Evolutionary conservation across 2,329 filamentous ascomycete species (phyloP), one percentile per base, ranked within the genome.

Genomic region (Penicillium rolfsii): DNA sequence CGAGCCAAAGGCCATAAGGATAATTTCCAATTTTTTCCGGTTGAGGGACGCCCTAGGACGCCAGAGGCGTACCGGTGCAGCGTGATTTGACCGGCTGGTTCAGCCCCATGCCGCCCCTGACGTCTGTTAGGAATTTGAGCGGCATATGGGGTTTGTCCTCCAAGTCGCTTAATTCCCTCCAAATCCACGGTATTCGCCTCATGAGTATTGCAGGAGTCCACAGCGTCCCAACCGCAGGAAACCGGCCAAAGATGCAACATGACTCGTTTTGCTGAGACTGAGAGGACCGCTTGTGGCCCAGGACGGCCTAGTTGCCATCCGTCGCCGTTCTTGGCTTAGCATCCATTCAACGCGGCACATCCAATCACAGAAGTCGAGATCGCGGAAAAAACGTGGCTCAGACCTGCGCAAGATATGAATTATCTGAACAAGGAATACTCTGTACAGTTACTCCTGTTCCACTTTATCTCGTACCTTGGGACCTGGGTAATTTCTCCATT

Each of bases 161-260:
- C 26, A 40, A 33, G 30, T 33, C 7, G 9, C 30, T 8, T 2
- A 8, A 33, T 11, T 11, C 28, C 30, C 6, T 36, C 48, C 16
- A 33, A 33, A 19, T 19, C 46, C 46, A 19, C 16, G 26, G 46
- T 16, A 33, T 28, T 45, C 41, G 11, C 30, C 7, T 8, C 7
- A 22, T 28, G 2, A 14, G 36, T 12, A 19, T 19, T 14, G 11
- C 5, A 33, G 28, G 46, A 9, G 46, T 19, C 24, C 28, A 16
- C 16, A 30, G 16, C 50, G 50, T 53, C 50, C 50, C 50, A 36
- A 19, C 35, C 50, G 50, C 50, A 53, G 35, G 35, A 53, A 53
- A 40, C 11, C 33, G 19, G 35, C 35, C 35, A 22, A 24, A 9
- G 19, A 53, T 53, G 50, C 26, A 53, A 53, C 50, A 38, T 8